phyloP scores from a whole-genome alignment of 805 yeast genomes.

The Yarrowia sp. region DNA sequence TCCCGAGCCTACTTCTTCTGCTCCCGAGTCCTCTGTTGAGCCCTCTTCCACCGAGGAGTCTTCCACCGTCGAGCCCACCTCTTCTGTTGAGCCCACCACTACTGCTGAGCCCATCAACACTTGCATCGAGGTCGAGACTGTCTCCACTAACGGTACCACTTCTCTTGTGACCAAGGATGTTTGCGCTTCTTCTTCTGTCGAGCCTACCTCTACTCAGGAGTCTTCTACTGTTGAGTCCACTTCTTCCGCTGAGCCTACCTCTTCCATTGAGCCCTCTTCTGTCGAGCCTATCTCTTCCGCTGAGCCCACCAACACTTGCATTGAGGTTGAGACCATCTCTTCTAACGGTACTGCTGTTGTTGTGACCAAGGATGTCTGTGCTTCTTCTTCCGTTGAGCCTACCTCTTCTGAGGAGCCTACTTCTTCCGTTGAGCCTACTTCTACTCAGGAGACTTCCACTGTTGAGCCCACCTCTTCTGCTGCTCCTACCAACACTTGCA shows the following conservation, averaged over 20 bases:
- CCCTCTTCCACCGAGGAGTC: background rate
- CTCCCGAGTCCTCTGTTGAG: background rate
- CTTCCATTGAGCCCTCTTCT: background rate
- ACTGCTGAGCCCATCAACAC: no score
- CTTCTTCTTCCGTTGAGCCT: background rate
- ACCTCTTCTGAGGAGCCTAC: no score
- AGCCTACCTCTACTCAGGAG: no score
- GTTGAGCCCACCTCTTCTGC: background rate
- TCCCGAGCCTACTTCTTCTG: background rate
- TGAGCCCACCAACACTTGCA: background rate
- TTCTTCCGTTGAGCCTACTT: background rate
- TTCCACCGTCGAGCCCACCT: background rate
- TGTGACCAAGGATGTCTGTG: background rate
- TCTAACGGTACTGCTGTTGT: background rate
- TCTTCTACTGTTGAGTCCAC: no score
- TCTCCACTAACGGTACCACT: background rate
- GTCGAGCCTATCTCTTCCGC: background rate
- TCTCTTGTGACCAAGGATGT: background rate
- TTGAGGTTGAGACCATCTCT: background rate
- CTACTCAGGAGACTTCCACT: background rate
- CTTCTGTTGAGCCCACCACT: background rate
- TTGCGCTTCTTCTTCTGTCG: no score
- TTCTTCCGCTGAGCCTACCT: background rate
- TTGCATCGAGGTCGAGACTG: background rate
- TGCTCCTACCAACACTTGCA: background rate